Evolutionary conservation across 768 basidiomycete genomes (phyloP), one percentile per base, ranked within the genome.

Genomic region (Leccinum uliginosum): DNA sequence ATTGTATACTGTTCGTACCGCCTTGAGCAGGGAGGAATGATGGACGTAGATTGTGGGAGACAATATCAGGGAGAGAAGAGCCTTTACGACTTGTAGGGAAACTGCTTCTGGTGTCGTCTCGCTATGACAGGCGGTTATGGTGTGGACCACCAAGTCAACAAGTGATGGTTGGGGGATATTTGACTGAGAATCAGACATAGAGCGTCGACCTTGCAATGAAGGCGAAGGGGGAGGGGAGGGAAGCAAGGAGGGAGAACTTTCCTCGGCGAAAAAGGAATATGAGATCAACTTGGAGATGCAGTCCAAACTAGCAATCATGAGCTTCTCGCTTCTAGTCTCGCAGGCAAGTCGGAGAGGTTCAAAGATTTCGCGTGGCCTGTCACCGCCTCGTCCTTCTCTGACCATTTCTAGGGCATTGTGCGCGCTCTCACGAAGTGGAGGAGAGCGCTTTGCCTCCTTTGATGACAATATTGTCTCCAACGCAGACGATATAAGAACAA

Each of bases 271-370:
- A 82, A 98, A 98, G 24, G 93, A 94, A 72, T 98, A 93, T 7
- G 94, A 95, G 60, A 98, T 91, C 62, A 99, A 83, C 73, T 99
- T 99, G 54, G 93, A 92, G 58, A 98, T 93, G 67, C 97, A 95
- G 73, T 99, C 97, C 70, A 99, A 77, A 64, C 95, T 96, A 17
- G 94, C 91, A 68, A 97, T 92, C 87, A 94, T 91, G 32, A 98
- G 82, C 63, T 93, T 93, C 70, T 98, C 94, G 60, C 81, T 90
- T 51, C 86, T 83, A 4, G 95, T 98, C 77, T 98, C 96, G 75
- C 97, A 98, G 9, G 97, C 97, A 52, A 98, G 78, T 50, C 92
- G 85, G 54, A 99, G 80, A n/a, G 97, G 95, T 66, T 97, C 93
- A 66, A 99, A 93, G 51, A 98, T 90, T 67, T 94, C 89, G 57